These are phyloP conservation scores for Kockiozyma suomiensis DNA, from an alignment of 805 yeast genomes.

Conservation along the genomic window DNA sequence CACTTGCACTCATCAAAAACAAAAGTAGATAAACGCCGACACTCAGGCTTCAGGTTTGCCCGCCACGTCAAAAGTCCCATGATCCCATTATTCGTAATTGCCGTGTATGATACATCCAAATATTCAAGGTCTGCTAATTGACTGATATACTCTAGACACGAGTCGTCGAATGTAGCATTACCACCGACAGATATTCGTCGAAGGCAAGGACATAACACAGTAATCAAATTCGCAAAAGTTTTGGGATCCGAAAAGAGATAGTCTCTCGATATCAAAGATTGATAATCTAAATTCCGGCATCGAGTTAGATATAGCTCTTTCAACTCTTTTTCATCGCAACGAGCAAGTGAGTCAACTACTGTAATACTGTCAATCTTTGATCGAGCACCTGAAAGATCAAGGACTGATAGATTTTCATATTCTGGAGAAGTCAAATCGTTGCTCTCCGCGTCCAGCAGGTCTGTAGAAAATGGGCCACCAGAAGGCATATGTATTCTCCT, in stretches of 20 bases:
- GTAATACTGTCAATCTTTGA: slow-evolving; percentile 5
- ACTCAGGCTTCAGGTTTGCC: not conserved
- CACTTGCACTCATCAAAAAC: not conserved
- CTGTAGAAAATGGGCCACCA: not conserved
- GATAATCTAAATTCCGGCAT: slow-evolving; percentile 9
- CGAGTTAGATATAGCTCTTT: not conserved
- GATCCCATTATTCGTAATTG: slow-evolving; percentile 6
- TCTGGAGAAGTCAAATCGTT: slow-evolving; percentile 4
- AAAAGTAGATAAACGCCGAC: not conserved
- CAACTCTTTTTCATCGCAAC: slow-evolving; percentile 11
- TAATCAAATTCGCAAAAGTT: slow-evolving; percentile 2
- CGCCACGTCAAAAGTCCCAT: not conserved
- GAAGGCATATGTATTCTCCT: not conserved
- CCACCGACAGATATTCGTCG: slow-evolving; percentile 1
- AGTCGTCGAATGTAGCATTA: slow-evolving; percentile 10
- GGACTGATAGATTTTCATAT: slow-evolving; percentile 5
- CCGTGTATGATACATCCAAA: slow-evolving; percentile 13
- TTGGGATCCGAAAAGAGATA: not conserved
- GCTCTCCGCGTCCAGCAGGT: not conserved
- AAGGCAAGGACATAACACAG: slow-evolving; percentile 1
- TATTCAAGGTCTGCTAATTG: slow-evolving; percentile 7
- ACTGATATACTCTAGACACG: not conserved
- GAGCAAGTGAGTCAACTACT: slow-evolving; percentile 10
- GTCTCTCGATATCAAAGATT: not conserved
- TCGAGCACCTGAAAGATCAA: slow-evolving; percentile 21